Evolutionary conservation across 345 rosid species (phyloP).

Genomic region (Physaria fendleri): DNA sequence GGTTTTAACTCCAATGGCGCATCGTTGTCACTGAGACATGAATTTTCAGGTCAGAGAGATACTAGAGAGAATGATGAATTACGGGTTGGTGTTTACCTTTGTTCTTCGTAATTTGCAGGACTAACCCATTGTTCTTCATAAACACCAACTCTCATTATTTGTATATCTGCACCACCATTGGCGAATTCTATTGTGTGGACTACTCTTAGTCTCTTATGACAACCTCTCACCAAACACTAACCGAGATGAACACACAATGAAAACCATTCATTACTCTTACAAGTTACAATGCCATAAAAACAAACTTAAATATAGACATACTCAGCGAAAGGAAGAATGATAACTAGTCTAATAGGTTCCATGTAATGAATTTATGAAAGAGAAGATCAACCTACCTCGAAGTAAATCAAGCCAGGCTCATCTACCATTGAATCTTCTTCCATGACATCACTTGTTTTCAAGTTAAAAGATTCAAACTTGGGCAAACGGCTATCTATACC

Average conservation of each 20-base stretch:
- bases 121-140: conserved; percentile 88
- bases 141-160: conserved; percentile 86
- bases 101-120: conserved; percentile 50
- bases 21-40: conserved; percentile 41
- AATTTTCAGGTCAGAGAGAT: background rate
- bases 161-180: conserved; percentile 74
- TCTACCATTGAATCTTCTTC: conserved; percentile 82
- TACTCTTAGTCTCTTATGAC: conserved; percentile 87
- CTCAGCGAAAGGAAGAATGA: conserved; percentile 6
- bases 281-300: background rate
- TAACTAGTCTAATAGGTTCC: background rate
- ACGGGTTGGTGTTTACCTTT: conserved; percentile 41
- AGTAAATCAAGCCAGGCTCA: conserved; percentile 74
- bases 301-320: conserved; percentile 26
- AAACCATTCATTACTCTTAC: background rate
- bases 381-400: conserved; percentile 50
- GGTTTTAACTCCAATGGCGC: conserved; percentile 49
- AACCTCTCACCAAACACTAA: conserved; percentile 92
- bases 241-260: background rate
- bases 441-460: conserved; percentile 66
- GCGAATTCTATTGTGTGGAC: conserved; percentile 80
- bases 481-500: conserved; percentile 37
- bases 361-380: background rate
- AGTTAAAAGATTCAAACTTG: conserved; percentile 54
- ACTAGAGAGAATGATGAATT: background rate